phyloP scores from a whole-genome alignment of 495 filamentous ascomycete genomes.

The Penicillium nucicola region DNA sequence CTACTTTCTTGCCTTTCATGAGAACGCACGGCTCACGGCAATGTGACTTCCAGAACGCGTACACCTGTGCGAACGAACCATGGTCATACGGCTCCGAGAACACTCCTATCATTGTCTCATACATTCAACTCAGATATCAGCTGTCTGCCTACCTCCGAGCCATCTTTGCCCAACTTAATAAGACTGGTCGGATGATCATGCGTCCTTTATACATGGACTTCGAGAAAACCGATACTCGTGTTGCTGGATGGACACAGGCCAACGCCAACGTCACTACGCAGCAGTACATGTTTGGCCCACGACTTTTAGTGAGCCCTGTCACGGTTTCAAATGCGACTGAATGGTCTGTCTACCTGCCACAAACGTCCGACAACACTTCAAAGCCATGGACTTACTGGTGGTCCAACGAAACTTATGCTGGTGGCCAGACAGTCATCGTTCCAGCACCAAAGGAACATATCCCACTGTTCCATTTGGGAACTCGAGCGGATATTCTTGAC shows the following conservation, averaged over 20 bases:
- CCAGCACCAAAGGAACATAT: slow-evolving; percentile 23
- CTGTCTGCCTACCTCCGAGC: slow-evolving; percentile 16
- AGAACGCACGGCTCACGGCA: slow-evolving; percentile 24
- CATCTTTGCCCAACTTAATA: slow-evolving; percentile 20
- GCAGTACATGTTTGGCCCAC: slow-evolving; percentile 32
- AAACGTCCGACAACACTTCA: slow-evolving; percentile 6
- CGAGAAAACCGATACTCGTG: slow-evolving; percentile 13
- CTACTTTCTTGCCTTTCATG: slow-evolving; percentile 31
- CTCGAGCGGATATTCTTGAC: slow-evolving; percentile 13
- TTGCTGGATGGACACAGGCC: slow-evolving; percentile 11
- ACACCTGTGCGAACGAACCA: slow-evolving; percentile 29
- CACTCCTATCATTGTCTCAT: slow-evolving; percentile 21
- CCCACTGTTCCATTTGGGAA: slow-evolving; percentile 24
- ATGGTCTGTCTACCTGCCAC: slow-evolving; percentile 29
- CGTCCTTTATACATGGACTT: slow-evolving; percentile 32
- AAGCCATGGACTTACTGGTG: slow-evolving; percentile 30
- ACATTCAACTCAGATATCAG: slow-evolving; percentile 28
- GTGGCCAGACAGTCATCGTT: slow-evolving; percentile 22
- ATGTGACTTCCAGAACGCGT: slow-evolving; percentile 20
- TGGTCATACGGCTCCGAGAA: slow-evolving; percentile 30
- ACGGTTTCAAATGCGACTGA: slow-evolving; percentile 23
- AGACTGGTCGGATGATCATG: slow-evolving; percentile 27
- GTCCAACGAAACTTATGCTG: slow-evolving; percentile 25
- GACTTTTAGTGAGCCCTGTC: slow-evolving; percentile 23
- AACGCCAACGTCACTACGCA: slow-evolving; percentile 25